Base-by-base conservation (phyloP, 805 yeast species). In the Candida insectorum region DNA sequence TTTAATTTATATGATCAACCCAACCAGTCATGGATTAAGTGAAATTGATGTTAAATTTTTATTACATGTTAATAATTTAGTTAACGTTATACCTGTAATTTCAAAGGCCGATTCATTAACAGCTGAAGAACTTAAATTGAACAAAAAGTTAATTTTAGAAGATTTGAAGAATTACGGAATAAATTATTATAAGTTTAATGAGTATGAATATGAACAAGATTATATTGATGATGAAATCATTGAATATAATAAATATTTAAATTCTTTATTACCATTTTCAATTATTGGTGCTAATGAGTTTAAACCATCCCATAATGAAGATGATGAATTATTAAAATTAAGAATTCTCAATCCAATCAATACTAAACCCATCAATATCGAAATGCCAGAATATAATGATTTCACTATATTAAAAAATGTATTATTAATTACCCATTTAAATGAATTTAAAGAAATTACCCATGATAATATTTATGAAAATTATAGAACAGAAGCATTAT, bases 381-480 rank as follows among this genome's bases (percentile, higher is more conserved):
- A 79, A 49, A 77, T 81, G 56, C 81, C 89, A 21, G 81, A 81
- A 34, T 71, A 76, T 41, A 81, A 87, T 44, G 96, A 88, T 59
- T 84, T 88, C 54, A 75, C 85, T 27, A 74, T 84, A 26, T 70
- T 88, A 57, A 79, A 88, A 56, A 86, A 85, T 51, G 77, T 88
- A 4, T 65, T 88, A 39, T 73, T 88, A 51, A 82, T 85, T 49
- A 79, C 93, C 12, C 96, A 87, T 61, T 72, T 88, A 59, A 81
- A 81, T 54, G 96, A 88, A 54, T 77, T 88, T 59, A 86, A 86
- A 62, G 96, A 88, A 49, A 72, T 76, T 51, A 88, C 97, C 6
- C 94, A 85, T 56, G 95, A 87, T 55, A 73, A 80, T 25, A 65
- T 88, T 43, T 88, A 88, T 58, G 97, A 88, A 59, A 81, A 79